Evolutionary conservation across 1,284 basidiomycete species (phyloP).

Genomic region (Cryptococcus sp.): DNA sequence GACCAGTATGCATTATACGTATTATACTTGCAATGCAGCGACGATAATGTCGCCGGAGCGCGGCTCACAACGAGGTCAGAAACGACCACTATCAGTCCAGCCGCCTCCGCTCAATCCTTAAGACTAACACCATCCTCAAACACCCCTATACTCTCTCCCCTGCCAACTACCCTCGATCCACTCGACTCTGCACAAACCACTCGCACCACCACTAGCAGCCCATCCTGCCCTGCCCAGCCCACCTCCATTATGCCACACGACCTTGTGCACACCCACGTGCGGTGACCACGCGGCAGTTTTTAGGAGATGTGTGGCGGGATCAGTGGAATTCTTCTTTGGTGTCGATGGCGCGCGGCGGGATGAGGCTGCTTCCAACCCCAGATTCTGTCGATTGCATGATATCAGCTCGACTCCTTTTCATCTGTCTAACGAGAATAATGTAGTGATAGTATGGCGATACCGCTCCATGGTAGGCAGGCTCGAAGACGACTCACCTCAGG

Average conservation of each 20-base stretch:
- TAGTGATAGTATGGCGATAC: no score
- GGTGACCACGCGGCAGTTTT: slow-evolving; percentile 69
- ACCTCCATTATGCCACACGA: slow-evolving; percentile 74
- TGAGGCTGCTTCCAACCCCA: slow-evolving; percentile 20
- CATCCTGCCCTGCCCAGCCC: slow-evolving; percentile 68
- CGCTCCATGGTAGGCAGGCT: not conserved
- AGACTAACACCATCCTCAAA: no score
- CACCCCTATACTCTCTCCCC: no score
- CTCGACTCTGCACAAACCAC: slow-evolving; percentile 83
- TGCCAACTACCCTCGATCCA: slow-evolving; percentile 65
- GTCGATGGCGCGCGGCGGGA: slow-evolving; percentile 13
- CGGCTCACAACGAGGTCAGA: no score
- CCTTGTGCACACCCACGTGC: slow-evolving; percentile 71
- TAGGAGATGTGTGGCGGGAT: slow-evolving; percentile 17
- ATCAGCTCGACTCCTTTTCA: no score
- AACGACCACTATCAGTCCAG: no score
- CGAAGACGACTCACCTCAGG: slow-evolving; percentile 59
- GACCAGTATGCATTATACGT: no score
- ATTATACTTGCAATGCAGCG: no score
- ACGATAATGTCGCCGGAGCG: no score
- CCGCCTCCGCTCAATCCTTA: no score
- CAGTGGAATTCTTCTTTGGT: slow-evolving; percentile 10
- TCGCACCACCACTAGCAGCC: slow-evolving; percentile 74
- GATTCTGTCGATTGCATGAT: not conserved
- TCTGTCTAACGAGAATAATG: no score